A percentile compares a stretch with the other conserved stretches of the same genome.
Evolutionary conservation across 257 asterid species (phyloP).

Genomic region (Verbena officinalis): DNA sequence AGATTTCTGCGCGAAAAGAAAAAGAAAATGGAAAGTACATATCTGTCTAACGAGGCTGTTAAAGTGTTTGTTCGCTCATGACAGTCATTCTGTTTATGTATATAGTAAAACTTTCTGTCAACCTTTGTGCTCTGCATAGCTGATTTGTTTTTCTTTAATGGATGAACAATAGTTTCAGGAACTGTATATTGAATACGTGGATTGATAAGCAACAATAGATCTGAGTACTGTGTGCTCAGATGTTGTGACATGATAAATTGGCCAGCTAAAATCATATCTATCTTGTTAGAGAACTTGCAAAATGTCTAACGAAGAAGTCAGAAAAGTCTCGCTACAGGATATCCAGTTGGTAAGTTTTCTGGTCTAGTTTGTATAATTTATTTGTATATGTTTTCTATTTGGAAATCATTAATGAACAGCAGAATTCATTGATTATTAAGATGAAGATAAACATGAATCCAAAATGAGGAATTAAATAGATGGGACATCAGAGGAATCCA

Average conservation of each 20-base stretch:
- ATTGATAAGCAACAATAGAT: constrained; percentile 11
- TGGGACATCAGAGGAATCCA: not conserved
- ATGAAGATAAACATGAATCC: not conserved
- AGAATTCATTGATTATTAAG: not conserved
- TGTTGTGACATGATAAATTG: constrained; percentile 23
- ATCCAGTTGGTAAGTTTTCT: constrained; percentile 72
- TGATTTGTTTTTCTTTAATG: constrained; percentile 15
- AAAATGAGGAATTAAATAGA: not conserved
- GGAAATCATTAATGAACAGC: not conserved
- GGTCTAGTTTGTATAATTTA: not conserved
- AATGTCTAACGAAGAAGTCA: constrained; percentile 67
- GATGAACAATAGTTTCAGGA: constrained; percentile 22
- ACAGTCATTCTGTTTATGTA: not conserved
- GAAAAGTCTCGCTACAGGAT: constrained; percentile 66
- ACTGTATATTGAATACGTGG: constrained; percentile 9
- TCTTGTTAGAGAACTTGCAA: constrained; percentile 31
- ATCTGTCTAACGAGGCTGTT: not conserved
- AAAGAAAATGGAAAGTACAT: not conserved
- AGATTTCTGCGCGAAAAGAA: no score
- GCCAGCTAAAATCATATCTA: not conserved
- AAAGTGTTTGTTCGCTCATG: not conserved
- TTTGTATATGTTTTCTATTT: constrained; percentile 7
- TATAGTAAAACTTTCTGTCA: not conserved
- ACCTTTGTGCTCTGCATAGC: constrained; percentile 5
- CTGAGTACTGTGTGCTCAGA: constrained; percentile 1